Evolutionary conservation across 345 rosid genomes (phyloP).

Genomic region (Aurinia saxatilis): DNA sequence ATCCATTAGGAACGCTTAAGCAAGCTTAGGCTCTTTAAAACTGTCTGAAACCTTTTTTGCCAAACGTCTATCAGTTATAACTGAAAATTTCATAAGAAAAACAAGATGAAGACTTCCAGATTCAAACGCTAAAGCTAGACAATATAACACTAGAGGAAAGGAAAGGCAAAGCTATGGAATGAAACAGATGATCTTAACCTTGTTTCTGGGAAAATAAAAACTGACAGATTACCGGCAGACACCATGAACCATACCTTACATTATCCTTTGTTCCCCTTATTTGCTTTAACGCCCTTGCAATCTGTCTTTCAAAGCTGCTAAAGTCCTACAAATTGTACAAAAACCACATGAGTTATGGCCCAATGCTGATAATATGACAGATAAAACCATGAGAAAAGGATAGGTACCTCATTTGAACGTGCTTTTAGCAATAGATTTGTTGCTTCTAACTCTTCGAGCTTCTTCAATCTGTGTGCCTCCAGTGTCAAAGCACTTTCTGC

Average conservation of each 20-base stretch:
- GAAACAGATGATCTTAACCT: background rate
- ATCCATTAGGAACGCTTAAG: background rate
- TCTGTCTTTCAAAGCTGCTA: slow-evolving; percentile 47
- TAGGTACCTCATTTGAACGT: slow-evolving; percentile 48
- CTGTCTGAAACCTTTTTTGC: background rate
- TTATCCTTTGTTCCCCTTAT: slow-evolving; percentile 61
- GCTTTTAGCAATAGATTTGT: slow-evolving; percentile 37
- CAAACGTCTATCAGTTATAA: background rate
- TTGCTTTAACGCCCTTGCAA: slow-evolving; percentile 56
- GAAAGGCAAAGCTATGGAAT: background rate
- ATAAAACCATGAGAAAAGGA: background rate
- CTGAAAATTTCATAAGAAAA: background rate
- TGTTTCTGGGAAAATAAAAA: background rate
- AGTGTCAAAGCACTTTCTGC: slow-evolving; percentile 53
- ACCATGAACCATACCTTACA: slow-evolving; percentile 49
- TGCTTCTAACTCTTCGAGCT: slow-evolving; percentile 51
- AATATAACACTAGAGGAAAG: background rate
- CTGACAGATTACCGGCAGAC: slow-evolving; percentile 5
- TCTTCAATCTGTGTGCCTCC: slow-evolving; percentile 61
- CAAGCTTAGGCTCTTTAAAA: background rate
- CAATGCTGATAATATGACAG: slow-evolving; percentile 1
- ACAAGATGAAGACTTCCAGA: background rate
- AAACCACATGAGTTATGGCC: slow-evolving; percentile 9
- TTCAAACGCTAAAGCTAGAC: background rate
- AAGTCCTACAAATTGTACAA: slow-evolving; percentile 42